Evolutionary conservation across 257 asterid genomes (phyloP).

Genomic region (Cruciata laevipes): DNA sequence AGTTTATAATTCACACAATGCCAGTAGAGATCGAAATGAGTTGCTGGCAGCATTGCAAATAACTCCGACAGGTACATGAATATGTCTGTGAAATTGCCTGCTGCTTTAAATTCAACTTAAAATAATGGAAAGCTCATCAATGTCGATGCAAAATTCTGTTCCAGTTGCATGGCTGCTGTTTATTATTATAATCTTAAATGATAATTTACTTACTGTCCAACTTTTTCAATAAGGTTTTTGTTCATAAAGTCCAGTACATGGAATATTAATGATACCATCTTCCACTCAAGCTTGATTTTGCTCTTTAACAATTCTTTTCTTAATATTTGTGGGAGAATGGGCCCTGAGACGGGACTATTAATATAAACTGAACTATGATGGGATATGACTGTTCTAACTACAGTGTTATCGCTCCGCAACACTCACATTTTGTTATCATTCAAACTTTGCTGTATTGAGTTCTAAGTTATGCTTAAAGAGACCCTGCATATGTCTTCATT

Average conservation of each 20-base stretch:
- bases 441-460: not conserved
- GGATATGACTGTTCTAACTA: not conserved
- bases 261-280: not conserved
- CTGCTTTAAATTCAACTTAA: not conserved
- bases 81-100: constrained; percentile 12
- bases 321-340: no score
- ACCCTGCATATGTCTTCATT: not conserved
- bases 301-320: no score
- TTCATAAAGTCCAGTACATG: not conserved
- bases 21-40: constrained; percentile 68
- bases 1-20: constrained; percentile 62
- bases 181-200: not conserved
- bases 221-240: not conserved
- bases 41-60: constrained; percentile 69
- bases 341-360: no score
- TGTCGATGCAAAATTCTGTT: not conserved
- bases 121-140: not conserved
- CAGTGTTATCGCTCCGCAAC: not conserved
- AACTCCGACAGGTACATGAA: constrained; percentile 60
- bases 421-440: not conserved
- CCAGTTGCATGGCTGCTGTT: not conserved
- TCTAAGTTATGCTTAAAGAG: not conserved
- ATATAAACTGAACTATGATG: not conserved
- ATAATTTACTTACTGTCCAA: not conserved
- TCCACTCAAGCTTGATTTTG: not conserved